These are phyloP conservation scores for Gigaspora rosea DNA, from an alignment of 192 early-diverging fungal species.

Conservation along the genomic window DNA sequence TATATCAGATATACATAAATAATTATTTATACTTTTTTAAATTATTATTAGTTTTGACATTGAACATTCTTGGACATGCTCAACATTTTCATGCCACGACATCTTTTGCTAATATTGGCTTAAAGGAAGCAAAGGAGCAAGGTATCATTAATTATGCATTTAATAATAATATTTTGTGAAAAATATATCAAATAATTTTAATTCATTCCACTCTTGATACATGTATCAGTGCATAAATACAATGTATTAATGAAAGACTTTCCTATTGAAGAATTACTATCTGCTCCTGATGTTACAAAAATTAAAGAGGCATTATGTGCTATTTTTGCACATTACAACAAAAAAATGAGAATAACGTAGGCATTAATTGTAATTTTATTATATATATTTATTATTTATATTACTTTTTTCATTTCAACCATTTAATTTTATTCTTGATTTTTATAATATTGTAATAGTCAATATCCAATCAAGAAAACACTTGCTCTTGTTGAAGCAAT, in stretches of 20 bases:
- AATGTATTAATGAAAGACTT: conserved; percentile 99
- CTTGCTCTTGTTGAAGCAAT: conserved; percentile 94
- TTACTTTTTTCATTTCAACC: neutral
- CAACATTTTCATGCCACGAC: conserved; percentile 99
- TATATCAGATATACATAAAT: neutral
- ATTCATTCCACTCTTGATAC: conserved; percentile 8
- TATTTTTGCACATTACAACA: conserved; percentile 96
- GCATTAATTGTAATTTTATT: conserved; percentile 34
- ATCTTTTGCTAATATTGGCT: conserved; percentile 95
- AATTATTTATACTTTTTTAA: conserved; percentile 17
- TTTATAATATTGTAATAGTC: conserved; percentile 33
- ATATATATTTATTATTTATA: conserved; percentile 20
- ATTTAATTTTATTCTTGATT: neutral
- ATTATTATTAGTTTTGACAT: conserved; percentile 63
- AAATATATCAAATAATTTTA: too few species aligned
- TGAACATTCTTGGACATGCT: conserved; percentile 93
- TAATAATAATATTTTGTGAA: too few species aligned
- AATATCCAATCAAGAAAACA: conserved; percentile 89
- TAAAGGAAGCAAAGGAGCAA: conserved; percentile 92
- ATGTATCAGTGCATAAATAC: conserved; percentile 83
- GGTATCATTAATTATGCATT: conserved; percentile 37
- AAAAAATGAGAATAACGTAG: conserved; percentile 92
- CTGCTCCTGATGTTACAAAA: conserved; percentile 89
- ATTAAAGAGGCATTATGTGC: conserved; percentile 71
- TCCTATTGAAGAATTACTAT: conserved; percentile 93